Evolutionary conservation across 805 yeast species (phyloP).

Genomic region (Grigorovia transvaalensis): DNA sequence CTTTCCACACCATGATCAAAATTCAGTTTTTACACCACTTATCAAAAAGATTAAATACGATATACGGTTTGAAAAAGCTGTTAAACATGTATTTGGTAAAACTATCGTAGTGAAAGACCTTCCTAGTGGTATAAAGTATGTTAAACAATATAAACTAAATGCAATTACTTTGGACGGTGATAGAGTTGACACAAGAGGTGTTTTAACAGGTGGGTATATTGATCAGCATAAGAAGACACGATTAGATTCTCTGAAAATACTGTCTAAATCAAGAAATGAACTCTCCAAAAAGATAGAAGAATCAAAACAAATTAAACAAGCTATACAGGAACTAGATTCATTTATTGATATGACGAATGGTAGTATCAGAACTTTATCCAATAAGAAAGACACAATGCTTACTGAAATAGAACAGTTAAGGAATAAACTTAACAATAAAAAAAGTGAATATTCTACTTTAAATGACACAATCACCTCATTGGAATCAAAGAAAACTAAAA

Average conservation of each 20-base stretch:
- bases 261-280: slow-evolving; percentile 37
- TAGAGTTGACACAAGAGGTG: slow-evolving; percentile 73
- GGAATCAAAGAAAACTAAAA: slow-evolving; percentile 29
- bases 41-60: slow-evolving; percentile 62
- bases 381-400: slow-evolving; percentile 35
- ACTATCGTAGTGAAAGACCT: slow-evolving; percentile 68
- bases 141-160: slow-evolving; percentile 48
- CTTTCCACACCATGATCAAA: slow-evolving; percentile 51
- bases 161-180: slow-evolving; percentile 93
- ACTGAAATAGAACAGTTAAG: slow-evolving; percentile 36
- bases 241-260: slow-evolving; percentile 54
- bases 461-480: slow-evolving; percentile 36
- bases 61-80: slow-evolving; percentile 48
- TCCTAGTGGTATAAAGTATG: slow-evolving; percentile 55
- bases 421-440: slow-evolving; percentile 33
- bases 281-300: slow-evolving; percentile 27
- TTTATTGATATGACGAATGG: slow-evolving; percentile 42
- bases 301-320: slow-evolving; percentile 31
- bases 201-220: slow-evolving; percentile 78
- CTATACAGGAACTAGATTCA: slow-evolving; percentile 39
- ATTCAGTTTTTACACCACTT: slow-evolving; percentile 55
- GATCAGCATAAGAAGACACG: slow-evolving; percentile 53
- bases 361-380: slow-evolving; percentile 27
- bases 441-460: slow-evolving; percentile 32
- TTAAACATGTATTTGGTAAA: slow-evolving; percentile 70